Evolutionary conservation across 202 grass and related monocot genomes (phyloP).

Genomic region (Elaeis oleifera): DNA sequence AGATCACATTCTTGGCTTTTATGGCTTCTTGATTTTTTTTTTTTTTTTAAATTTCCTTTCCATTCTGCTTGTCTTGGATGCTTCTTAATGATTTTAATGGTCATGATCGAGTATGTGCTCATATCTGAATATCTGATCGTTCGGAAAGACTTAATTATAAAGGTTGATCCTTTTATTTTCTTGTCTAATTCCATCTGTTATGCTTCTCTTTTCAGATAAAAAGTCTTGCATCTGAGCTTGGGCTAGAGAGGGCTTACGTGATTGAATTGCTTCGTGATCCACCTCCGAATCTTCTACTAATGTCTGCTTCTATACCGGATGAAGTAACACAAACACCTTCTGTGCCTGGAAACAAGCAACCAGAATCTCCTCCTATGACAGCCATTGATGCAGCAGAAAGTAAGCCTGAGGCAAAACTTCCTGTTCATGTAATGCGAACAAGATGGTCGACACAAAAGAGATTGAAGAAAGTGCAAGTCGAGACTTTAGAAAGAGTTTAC

Average conservation of each 20-base stretch:
- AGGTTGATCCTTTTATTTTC: neutral
- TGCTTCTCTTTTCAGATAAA: constrained; percentile 58
- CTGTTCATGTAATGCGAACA: constrained; percentile 43
- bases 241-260: constrained; percentile 64
- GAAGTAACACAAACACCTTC: constrained; percentile 32
- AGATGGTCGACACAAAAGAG: constrained; percentile 61
- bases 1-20: too few species aligned
- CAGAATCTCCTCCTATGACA: constrained; percentile 25
- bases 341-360: constrained; percentile 38
- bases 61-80: too few species aligned
- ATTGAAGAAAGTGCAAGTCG: constrained; percentile 70
- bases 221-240: constrained; percentile 75
- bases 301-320: constrained; percentile 85
- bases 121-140: too few species aligned
- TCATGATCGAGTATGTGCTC: too few species aligned
- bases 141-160: too few species aligned
- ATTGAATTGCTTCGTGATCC: constrained; percentile 87
- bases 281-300: constrained; percentile 74
- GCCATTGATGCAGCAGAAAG: constrained; percentile 30
- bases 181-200: constrained; percentile 3
- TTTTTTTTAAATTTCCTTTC: too few species aligned
- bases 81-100: too few species aligned
- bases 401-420: constrained; percentile 33
- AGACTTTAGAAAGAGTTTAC: constrained; percentile 82
- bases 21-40: too few species aligned